These are phyloP conservation scores for Neurospora tetraspora DNA, from an alignment of 495 filamentous ascomycete species.

Conservation along the genomic window DNA sequence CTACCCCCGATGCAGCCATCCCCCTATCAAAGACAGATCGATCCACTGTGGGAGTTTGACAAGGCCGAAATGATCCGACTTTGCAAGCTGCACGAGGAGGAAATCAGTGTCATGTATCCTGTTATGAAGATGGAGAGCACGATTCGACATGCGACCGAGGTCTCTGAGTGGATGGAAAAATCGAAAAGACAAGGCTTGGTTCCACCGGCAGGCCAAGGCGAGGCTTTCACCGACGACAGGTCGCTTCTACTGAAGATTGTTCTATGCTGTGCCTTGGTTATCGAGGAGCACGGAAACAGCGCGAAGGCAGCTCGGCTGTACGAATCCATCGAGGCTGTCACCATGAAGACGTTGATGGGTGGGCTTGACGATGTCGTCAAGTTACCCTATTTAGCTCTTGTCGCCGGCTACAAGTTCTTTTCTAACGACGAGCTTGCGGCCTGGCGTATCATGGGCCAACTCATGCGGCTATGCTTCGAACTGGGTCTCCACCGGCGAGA, in stretches of 20 bases:
- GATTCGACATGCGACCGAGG: conserved; percentile 49
- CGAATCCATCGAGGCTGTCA: conserved; percentile 55
- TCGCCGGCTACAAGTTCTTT: conserved; percentile 78
- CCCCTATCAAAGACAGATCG: conserved; percentile 35
- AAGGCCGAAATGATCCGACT: conserved; percentile 64
- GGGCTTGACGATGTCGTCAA: conserved; percentile 55
- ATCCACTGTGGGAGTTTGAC: conserved; percentile 66
- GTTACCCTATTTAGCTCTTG: conserved; percentile 63
- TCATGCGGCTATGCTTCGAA: conserved; percentile 67
- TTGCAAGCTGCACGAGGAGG: conserved; percentile 67
- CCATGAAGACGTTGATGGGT: conserved; percentile 57
- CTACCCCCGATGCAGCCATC: conserved; percentile 19
- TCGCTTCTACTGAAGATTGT: conserved; percentile 70
- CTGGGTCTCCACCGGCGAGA: conserved; percentile 70
- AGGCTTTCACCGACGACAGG: conserved; percentile 56
- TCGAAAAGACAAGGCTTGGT: conserved; percentile 18
- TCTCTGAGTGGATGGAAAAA: conserved; percentile 61
- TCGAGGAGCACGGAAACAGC: conserved; percentile 68
- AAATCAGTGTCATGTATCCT: conserved; percentile 81
- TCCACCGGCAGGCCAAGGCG: conserved; percentile 30
- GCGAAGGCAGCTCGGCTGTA: conserved; percentile 60
- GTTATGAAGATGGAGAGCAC: conserved; percentile 61
- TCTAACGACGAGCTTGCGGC: conserved; percentile 70
- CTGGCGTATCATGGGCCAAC: conserved; percentile 70
- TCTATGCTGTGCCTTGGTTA: conserved; percentile 60